Conservation (phyloP, 2,329 filamentous ascomycete species). For the Drechslerella dactyloides region DNA sequence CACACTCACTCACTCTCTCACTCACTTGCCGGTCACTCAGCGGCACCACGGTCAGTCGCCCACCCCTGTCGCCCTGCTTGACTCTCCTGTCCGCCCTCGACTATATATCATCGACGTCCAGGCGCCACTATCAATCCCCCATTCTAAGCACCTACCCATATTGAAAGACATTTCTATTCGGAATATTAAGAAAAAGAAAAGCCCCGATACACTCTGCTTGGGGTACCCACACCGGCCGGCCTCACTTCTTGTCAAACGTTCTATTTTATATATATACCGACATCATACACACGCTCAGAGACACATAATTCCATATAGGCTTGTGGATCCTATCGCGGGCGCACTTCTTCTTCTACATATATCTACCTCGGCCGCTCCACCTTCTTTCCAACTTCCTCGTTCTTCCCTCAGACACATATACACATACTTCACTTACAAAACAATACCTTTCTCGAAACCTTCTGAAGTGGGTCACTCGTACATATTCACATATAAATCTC, state of each 20-base stretch:
- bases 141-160: conserved; percentile 52
- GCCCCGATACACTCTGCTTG: conserved; percentile 31
- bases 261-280: conserved; percentile 27
- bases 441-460: conserved; percentile 27
- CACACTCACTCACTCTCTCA: conserved; percentile 29
- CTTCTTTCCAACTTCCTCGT: conserved; percentile 23
- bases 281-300: not conserved
- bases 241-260: conserved; percentile 46
- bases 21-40: conserved; percentile 36
- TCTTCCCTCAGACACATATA: conserved; percentile 51
- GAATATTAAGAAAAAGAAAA: conserved; percentile 49
- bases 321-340: conserved; percentile 39
- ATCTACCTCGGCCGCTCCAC: conserved; percentile 43
- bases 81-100: conserved; percentile 48
- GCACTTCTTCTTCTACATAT: conserved; percentile 39
- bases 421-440: conserved; percentile 43
- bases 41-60: conserved; percentile 39
- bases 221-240: conserved; percentile 47
- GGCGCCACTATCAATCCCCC: conserved; percentile 51
- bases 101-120: conserved; percentile 51
- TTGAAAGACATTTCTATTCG: conserved; percentile 50
- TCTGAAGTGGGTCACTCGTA: conserved; percentile 32
- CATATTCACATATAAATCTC: conserved; percentile 43
- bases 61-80: conserved; percentile 37
- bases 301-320: conserved; percentile 6